Conservation (phyloP, 768 basidiomycete species). For the Mycena floridula region DNA sequence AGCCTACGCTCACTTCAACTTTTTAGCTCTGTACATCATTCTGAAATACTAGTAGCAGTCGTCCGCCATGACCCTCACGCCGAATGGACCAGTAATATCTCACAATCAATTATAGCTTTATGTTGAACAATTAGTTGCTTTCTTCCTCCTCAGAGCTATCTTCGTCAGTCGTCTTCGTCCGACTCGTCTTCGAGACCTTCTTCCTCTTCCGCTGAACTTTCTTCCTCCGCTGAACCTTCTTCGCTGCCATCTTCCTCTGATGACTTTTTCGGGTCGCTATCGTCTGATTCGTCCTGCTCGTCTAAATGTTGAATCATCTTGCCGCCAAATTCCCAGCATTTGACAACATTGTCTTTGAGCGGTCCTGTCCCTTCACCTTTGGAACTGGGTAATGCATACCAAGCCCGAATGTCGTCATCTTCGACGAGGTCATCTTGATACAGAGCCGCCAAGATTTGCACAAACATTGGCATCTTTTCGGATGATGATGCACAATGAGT, state of each 20-base stretch:
- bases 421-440: slow-evolving; percentile 93
- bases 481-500: slow-evolving; percentile 53
- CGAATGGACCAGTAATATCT: too few relatives aligned
- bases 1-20: slow-evolving; percentile 3
- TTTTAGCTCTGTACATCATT: slow-evolving; percentile 72
- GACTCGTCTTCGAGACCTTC: too few relatives aligned
- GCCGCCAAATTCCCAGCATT: slow-evolving; percentile 64
- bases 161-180: too few relatives aligned
- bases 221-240: too few relatives aligned
- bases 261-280: slow-evolving; percentile 17
- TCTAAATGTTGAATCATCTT: slow-evolving; percentile 80
- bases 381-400: slow-evolving; percentile 61
- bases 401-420: slow-evolving; percentile 83
- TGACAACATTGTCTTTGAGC: slow-evolving; percentile 50
- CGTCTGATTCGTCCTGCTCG: slow-evolving; percentile 57
- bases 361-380: slow-evolving; percentile 40
- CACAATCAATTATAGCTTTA: too few relatives aligned
- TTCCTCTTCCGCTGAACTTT: too few relatives aligned
- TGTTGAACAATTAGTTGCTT: too few relatives aligned
- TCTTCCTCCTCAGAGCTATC: too few relatives aligned
- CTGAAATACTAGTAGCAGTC: slow-evolving; percentile 60
- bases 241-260: slow-evolving; percentile 15
- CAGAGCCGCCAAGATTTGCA: slow-evolving; percentile 75
- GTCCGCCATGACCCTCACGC: too few relatives aligned
- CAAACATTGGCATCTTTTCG: slow-evolving; percentile 66